A percentile compares a stretch with the other conserved stretches of the same genome.
phyloP scores from a whole-genome alignment of 345 rosid species.

The Brassica rapa region DNA sequence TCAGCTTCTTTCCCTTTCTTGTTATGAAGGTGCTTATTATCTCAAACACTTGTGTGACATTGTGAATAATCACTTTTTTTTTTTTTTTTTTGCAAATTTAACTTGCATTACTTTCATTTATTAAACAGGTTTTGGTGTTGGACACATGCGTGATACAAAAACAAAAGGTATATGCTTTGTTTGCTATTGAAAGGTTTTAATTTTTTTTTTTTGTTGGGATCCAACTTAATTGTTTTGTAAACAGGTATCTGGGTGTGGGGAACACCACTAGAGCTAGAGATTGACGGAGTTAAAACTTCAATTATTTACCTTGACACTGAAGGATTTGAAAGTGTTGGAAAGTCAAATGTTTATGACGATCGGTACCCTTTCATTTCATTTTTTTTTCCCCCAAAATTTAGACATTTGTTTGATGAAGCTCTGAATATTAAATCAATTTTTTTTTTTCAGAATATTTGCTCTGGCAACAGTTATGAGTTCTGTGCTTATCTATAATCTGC shows the following conservation, averaged over 20 bases:
- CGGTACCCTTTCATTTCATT: constrained; percentile 51
- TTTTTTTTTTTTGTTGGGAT: not conserved
- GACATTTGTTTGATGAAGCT: not conserved
- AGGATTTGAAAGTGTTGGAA: constrained; percentile 99
- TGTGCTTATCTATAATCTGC: constrained; percentile 91
- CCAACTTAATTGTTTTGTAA: constrained; percentile 14
- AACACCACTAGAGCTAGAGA: constrained; percentile 71
- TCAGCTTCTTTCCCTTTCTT: constrained; percentile 98
- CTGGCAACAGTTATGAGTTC: constrained; percentile 98
- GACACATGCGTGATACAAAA: constrained; percentile 99
- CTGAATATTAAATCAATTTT: not conserved
- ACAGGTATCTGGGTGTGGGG: constrained; percentile 99
- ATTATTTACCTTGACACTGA: constrained; percentile 95
- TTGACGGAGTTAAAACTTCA: constrained; percentile 79
- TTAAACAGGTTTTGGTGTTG: constrained; percentile 91
- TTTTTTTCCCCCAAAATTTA: not conserved
- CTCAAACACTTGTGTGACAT: constrained; percentile 8
- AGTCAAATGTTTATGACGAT: constrained; percentile 98
- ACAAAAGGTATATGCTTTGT: constrained; percentile 67
- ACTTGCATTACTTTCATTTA: not conserved
- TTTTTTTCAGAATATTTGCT: constrained; percentile 82
- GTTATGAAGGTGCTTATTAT: constrained; percentile 75
- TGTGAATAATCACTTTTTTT: not conserved
- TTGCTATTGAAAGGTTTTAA: not conserved
- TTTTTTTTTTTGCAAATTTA: not conserved